Conservation (phyloP, 2,329 filamentous ascomycete genomes). For the Pestalotiopsis sp. region DNA sequence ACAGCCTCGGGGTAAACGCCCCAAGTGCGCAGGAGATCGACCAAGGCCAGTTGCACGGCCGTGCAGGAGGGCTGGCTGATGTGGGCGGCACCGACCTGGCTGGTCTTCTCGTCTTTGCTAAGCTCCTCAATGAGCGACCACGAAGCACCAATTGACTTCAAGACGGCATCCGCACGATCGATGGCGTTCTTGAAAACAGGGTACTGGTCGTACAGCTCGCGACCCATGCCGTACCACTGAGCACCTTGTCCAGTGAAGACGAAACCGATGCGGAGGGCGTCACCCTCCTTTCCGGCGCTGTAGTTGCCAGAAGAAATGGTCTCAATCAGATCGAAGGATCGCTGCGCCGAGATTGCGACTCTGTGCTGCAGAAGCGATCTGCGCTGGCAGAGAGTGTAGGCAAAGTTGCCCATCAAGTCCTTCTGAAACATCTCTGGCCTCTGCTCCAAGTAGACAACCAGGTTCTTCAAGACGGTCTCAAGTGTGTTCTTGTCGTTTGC, state of each 20-base stretch:
- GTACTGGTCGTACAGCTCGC: slow-evolving; percentile 40
- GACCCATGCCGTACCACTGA: slow-evolving; percentile 44
- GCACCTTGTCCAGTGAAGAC: slow-evolving; percentile 46
- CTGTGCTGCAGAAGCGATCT: slow-evolving; percentile 46
- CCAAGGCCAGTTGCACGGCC: slow-evolving; percentile 40
- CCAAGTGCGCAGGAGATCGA: slow-evolving; percentile 38
- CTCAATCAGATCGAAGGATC: slow-evolving; percentile 47
- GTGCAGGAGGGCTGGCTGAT: slow-evolving; percentile 43
- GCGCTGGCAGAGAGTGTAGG: slow-evolving; percentile 50
- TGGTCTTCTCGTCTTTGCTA: slow-evolving; percentile 34
- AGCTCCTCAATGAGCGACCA: slow-evolving; percentile 42
- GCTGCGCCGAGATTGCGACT: slow-evolving; percentile 43
- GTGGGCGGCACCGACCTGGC: slow-evolving; percentile 38
- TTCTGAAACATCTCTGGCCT: slow-evolving; percentile 45
- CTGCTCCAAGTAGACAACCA: slow-evolving; percentile 44
- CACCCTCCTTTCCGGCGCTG: slow-evolving; percentile 37
- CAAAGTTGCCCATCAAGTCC: slow-evolving; percentile 46
- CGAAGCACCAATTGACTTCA: slow-evolving; percentile 31
- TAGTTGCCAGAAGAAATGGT: slow-evolving; percentile 42
- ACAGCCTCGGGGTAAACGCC: slow-evolving; percentile 38
- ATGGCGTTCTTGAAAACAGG: slow-evolving; percentile 37
- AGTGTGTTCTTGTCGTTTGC: slow-evolving; percentile 42
- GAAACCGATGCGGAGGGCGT: slow-evolving; percentile 39
- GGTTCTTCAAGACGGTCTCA: slow-evolving; percentile 38
- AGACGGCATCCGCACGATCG: slow-evolving; percentile 35